phyloP scores from a whole-genome alignment of 768 basidiomycete genomes.

The Amylocystis lapponica region DNA sequence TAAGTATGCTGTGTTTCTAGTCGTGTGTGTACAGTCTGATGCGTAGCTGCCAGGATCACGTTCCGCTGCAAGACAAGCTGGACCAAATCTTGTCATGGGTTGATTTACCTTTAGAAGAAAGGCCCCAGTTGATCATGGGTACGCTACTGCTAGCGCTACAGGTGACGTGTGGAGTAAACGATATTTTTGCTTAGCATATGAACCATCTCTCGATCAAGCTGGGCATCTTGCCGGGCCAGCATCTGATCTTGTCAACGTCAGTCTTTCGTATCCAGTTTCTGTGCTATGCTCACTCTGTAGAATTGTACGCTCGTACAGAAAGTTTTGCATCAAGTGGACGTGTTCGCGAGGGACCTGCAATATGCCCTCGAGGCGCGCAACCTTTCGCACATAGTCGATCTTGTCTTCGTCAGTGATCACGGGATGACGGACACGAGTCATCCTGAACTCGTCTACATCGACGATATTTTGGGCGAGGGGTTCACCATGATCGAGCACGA shows the following conservation, averaged over 20 bases:
- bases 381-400: conserved; percentile 76
- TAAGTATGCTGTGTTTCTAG: conserved; percentile 18
- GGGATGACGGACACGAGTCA: conserved; percentile 91
- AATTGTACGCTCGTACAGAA: conserved; percentile 31
- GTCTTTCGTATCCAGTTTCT: conserved; percentile 14
- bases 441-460: conserved; percentile 69
- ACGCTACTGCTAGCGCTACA: no score
- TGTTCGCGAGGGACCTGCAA: conserved; percentile 68
- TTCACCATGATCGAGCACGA: conserved; percentile 58
- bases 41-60: conserved; percentile 41
- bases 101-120: conserved; percentile 37
- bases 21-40: background rate
- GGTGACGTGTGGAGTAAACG: no score
- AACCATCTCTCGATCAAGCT: conserved; percentile 82
- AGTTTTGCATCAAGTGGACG: conserved; percentile 64
- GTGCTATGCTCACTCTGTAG: background rate
- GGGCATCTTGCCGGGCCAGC: conserved; percentile 69
- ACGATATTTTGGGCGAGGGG: conserved; percentile 71
- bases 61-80: conserved; percentile 63
- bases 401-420: conserved; percentile 87
- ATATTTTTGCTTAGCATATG: conserved; percentile 49
- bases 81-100: conserved; percentile 79
- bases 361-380: conserved; percentile 61
- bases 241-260: conserved; percentile 65
- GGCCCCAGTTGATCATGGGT: background rate